Evolutionary conservation across 2,329 filamentous ascomycete species (phyloP).

Genomic region (Dactylellina parvicollis): DNA sequence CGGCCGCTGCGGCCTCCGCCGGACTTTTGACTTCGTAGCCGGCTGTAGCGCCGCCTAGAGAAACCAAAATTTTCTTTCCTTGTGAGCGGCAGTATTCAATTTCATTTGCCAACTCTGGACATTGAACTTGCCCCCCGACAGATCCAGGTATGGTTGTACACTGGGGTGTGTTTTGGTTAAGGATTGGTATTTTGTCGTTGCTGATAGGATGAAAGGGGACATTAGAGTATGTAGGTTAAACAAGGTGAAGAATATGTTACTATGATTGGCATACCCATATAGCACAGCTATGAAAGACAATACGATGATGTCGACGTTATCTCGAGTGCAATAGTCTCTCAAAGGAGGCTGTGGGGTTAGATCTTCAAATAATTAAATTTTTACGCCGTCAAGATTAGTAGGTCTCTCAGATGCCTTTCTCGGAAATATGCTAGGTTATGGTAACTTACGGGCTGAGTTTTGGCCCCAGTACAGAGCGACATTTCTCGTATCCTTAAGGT

Average conservation of each 20-base stretch:
- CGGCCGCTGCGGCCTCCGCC: conserved; percentile 67
- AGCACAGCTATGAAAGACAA: conserved; percentile 58
- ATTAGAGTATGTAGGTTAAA: too few relatives aligned
- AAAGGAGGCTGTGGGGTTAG: conserved; percentile 32
- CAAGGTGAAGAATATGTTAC: too few relatives aligned
- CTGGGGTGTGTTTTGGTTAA: background rate
- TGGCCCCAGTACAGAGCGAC: conserved; percentile 50
- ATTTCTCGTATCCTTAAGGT: conserved; percentile 19
- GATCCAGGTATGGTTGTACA: background rate
- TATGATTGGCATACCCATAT: conserved; percentile 7
- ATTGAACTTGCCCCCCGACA: conserved; percentile 10
- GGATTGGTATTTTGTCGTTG: conserved; percentile 39
- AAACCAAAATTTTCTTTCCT: conserved; percentile 76
- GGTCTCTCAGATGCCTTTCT: too few relatives aligned
- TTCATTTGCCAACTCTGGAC: conserved; percentile 22
- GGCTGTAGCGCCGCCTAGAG: conserved; percentile 73
- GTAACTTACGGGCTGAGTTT: conserved; percentile 39
- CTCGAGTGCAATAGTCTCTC: conserved; percentile 56
- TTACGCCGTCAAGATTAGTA: too few relatives aligned
- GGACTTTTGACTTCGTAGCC: conserved; percentile 59
- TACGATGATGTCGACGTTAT: conserved; percentile 59
- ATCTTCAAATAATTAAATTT: conserved; percentile 1
- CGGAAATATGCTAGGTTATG: background rate
- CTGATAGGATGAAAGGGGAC: too few relatives aligned
- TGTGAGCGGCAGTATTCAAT: conserved; percentile 68